These are phyloP conservation scores for Colletotrichum lupini DNA, from an alignment of 2,329 filamentous ascomycete genomes.

Conservation along the genomic window DNA sequence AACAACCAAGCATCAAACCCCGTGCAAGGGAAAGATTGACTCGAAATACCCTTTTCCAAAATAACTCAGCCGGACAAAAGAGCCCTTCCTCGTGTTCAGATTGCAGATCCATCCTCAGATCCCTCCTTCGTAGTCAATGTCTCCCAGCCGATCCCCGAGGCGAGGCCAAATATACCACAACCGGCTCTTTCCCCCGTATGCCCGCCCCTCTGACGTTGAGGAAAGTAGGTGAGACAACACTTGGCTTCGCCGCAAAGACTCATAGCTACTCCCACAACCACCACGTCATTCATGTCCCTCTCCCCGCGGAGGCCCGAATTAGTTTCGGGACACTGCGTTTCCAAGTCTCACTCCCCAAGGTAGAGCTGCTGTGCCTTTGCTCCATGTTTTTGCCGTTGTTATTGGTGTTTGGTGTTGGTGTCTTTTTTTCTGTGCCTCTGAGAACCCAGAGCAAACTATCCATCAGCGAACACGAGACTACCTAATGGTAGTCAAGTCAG, in stretches of 20 bases:
- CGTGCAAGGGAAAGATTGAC: neutral
- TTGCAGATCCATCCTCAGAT: neutral
- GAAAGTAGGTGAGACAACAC: neutral
- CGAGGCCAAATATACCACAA: neutral
- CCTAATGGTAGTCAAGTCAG: neutral
- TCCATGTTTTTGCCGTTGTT: neutral
- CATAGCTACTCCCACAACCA: neutral
- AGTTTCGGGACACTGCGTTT: neutral
- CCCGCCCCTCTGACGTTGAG: neutral
- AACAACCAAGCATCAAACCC: neutral
- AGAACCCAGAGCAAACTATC: slow-evolving; percentile 25
- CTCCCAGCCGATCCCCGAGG: neutral
- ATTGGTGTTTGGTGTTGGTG: neutral
- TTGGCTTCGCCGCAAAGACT: slow-evolving; percentile 2
- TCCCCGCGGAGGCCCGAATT: neutral
- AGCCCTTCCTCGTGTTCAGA: neutral
- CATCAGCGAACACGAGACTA: neutral
- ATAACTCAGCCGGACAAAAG: too few relatives aligned
- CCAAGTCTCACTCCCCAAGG: neutral
- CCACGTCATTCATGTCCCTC: slow-evolving; percentile 2
- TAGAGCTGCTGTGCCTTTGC: neutral
- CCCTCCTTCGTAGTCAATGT: neutral
- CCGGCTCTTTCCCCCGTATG: neutral
- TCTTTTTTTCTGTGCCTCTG: neutral
- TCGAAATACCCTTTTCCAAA: neutral